Evolutionary conservation across 2,329 filamentous ascomycete species (phyloP), one percentile per base, ranked within the genome.

Genomic region (Emergomyces pasteurianus): DNA sequence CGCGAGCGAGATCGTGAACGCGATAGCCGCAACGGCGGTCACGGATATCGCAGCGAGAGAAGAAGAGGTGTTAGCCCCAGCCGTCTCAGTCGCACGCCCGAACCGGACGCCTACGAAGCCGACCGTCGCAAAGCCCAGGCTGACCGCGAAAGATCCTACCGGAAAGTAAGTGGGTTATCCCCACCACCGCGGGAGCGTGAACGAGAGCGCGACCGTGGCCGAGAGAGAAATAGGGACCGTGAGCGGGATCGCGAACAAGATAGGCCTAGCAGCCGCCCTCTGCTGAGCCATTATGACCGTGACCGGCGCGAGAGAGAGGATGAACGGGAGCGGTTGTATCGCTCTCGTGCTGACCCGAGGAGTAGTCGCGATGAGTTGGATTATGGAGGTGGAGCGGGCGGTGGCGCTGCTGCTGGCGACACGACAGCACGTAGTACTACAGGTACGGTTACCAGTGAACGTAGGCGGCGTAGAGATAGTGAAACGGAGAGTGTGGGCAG

Each of bases 121-220:
- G 94, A 99, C 72, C 86, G 94, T 66, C 88, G 91, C 69, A 94
- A 92, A 74, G 92, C 92, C 50, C 92, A 94, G 71, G 91, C 92
- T 61, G 92, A 96, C 71, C 87, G 95, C 55, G 95, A 97, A 77
- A 88, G 92, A 66, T 92, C 95, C 68, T 95, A 96, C 76, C 86
- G 90, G 73, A 95, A 94, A 77, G 85, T 85, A 76, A 88, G 87
- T 65, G 78, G 83, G 67, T 70, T 83, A 65, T 79, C 82, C 67
- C 81, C 81, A 18, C 74, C 77, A 10, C 74, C 74, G 65, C 59
- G 65, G 31, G 74, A 75, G 42, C 67, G 72, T 56, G 69, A 71
- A 8, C 71, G 74, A 36, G 73, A 74, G n/a, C 72, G 69, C 46
- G 67, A 72, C 36, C 42, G 67, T 16, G 66, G 69, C n/a, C 31